Percentiles rank a stretch among this genome's conserved stretches.
Evolutionary conservation across 2,329 filamentous ascomycete species (phyloP).

Genomic region (Trichothecium roseum): DNA sequence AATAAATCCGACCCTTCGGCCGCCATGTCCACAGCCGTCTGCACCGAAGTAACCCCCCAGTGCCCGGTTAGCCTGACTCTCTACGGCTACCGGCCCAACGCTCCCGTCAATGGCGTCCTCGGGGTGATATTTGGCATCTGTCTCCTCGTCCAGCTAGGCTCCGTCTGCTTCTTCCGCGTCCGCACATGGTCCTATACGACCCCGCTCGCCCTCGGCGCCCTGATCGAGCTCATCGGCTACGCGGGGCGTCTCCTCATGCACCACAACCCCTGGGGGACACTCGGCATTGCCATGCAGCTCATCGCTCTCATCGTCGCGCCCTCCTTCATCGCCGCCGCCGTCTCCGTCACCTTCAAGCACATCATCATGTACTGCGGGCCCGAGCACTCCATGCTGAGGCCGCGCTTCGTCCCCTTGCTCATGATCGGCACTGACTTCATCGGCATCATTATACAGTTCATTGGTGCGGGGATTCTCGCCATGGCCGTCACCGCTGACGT

Average conservation of each 20-base stretch:
- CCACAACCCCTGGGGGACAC: slow-evolving; percentile 27
- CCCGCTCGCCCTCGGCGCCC: slow-evolving; percentile 21
- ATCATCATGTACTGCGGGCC: slow-evolving; percentile 30
- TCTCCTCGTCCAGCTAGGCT: slow-evolving; percentile 19
- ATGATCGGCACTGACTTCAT: slow-evolving; percentile 38
- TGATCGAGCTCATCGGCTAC: slow-evolving; percentile 30
- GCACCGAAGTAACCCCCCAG: no score
- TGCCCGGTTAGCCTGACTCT: no score
- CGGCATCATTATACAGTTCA: slow-evolving; percentile 18
- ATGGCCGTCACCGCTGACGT: slow-evolving; percentile 1
- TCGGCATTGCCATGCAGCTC: slow-evolving; percentile 29
- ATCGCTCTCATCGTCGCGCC: slow-evolving; percentile 29
- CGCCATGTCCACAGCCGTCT: no score
- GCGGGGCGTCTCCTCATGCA: slow-evolving; percentile 27
- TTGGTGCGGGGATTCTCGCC: slow-evolving; percentile 9
- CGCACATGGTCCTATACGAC: slow-evolving; percentile 24
- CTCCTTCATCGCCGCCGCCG: slow-evolving; percentile 31
- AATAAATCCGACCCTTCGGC: no score
- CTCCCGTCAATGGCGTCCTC: no score
- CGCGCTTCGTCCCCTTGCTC: slow-evolving; percentile 34
- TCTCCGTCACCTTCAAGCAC: slow-evolving; percentile 35
- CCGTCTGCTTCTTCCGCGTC: slow-evolving; percentile 12
- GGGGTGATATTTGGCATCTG: slow-evolving; percentile 13
- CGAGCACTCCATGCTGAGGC: slow-evolving; percentile 26
- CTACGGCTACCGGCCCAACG: slow-evolving; percentile 9